Conservation (phyloP, 2,329 filamentous ascomycete species). For the Setomelanomma holmii region DNA sequence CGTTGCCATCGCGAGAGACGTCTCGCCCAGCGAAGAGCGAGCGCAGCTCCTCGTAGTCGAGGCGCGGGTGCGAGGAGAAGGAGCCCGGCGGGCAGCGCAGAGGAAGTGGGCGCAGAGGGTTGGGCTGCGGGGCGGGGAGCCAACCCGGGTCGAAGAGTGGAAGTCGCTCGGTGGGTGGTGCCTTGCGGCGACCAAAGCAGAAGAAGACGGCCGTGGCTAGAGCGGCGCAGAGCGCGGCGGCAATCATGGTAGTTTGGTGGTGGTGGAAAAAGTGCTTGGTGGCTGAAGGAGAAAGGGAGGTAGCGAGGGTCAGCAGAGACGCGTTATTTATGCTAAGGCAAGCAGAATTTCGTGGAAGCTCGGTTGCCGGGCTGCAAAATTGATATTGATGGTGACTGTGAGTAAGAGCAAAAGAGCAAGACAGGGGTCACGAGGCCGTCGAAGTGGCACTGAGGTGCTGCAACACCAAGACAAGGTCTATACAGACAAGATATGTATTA, state of each 20-base stretch:
- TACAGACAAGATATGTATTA: neutral
- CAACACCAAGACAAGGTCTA: constrained; percentile 11
- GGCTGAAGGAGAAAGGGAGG: neutral
- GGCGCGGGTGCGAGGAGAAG: neutral
- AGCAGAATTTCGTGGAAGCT: neutral
- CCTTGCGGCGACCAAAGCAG: neutral
- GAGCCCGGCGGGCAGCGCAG: neutral
- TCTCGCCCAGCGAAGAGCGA: neutral
- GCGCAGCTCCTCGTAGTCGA: neutral
- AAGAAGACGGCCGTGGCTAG: neutral
- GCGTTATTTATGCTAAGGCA: neutral
- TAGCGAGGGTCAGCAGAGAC: neutral
- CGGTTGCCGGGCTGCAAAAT: neutral
- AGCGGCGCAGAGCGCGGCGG: neutral
- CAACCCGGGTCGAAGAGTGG: neutral
- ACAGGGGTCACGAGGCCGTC: neutral
- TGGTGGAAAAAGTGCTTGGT: neutral
- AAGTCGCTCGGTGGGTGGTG: neutral
- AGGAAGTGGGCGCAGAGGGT: no score
- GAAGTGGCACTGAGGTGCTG: constrained; percentile 10
- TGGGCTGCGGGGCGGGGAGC: neutral
- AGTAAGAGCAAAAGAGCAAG: neutral
- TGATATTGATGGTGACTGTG: constrained; percentile 1
- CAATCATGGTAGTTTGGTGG: neutral
- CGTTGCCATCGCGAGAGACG: neutral